A percentile compares a stretch with the other conserved stretches of the same genome.
Evolutionary conservation across 805 yeast genomes (phyloP).

Genomic region (Candida ovalis): DNA sequence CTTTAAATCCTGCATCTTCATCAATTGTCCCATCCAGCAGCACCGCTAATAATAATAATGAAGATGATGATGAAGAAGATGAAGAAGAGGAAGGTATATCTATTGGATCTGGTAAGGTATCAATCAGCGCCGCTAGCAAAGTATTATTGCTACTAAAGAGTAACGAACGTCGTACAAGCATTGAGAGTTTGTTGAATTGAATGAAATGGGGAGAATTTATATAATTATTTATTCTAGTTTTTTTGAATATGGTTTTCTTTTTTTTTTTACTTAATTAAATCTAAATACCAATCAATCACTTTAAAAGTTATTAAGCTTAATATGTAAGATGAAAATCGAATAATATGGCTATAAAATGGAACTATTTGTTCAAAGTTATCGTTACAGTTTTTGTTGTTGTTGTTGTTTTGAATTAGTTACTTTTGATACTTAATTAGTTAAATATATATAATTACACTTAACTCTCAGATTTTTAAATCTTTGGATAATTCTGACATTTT

Average conservation of each 20-base stretch:
- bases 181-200: constrained; percentile 18
- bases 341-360: too few relatives aligned
- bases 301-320: too few relatives aligned
- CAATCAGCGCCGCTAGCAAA: constrained; percentile 15
- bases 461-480: too few relatives aligned
- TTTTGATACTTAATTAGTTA: too few relatives aligned
- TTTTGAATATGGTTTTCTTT: background rate
- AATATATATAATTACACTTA: too few relatives aligned
- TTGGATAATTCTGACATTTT: too few relatives aligned
- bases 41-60: background rate
- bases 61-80: constrained; percentile 2
- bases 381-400: too few relatives aligned
- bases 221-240: too few relatives aligned
- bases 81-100: constrained; percentile 1
- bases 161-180: constrained; percentile 16
- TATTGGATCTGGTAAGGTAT: background rate
- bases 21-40: background rate
- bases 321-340: too few relatives aligned
- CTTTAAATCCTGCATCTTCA: background rate
- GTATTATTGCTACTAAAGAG: constrained; percentile 18
- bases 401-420: too few relatives aligned
- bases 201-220: background rate
- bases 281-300: too few relatives aligned
- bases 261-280: background rate
- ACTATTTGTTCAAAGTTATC: too few relatives aligned